Base-by-base conservation (phyloP, 140 eudicot species). In the Erigeron philadelphicus region DNA sequence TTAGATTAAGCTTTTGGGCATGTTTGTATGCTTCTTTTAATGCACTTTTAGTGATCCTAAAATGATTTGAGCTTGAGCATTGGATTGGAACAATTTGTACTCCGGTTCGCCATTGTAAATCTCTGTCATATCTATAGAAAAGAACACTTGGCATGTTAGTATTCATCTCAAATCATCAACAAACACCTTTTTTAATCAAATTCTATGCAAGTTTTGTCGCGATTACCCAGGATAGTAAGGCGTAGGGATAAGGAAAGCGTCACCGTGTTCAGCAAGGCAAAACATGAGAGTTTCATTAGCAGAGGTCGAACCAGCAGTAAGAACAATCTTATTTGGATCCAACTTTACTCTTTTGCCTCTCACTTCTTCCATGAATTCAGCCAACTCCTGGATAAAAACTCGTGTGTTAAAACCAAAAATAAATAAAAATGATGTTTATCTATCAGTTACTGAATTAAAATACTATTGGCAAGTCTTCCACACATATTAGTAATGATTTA, bases 161-260 rank as follows among this genome's bases (percentile, higher is more conserved):
- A 50, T 11, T 50, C 17, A 50, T 50, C 57, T 11, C 15, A 50
- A 11, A 11, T 50, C 17, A 5, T 6, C 7, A 50, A 50, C 3
- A n/a, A 7, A 0, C 7, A 25, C 35, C 0, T 25, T 25, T 25
- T 25, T 25, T 3, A 11, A 50, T 12, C 13, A 50, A 16, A 45
- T 3, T 41, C 21, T 12, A 49, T 13, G 48, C 1, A 2, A 25
- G 3, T 25, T 25, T 25, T 25, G 35, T 0, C 35, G 52, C 35
- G 11, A 18, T 21, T 19, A 84, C 95, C 90, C 90, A 11, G 90
- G 95, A 73, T 87, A 87, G 59, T 87, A 87, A 45, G 95, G 95
- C 4, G 88, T 80, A n/a, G 95, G 95, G 43, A 87, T 71, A 46
- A 87, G 82, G 44, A 87, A 80, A 16, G 86, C 88, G 54, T 87